Evolutionary conservation across 2,329 filamentous ascomycete genomes (phyloP).

Genomic region (Arthrobotrys conoides): DNA sequence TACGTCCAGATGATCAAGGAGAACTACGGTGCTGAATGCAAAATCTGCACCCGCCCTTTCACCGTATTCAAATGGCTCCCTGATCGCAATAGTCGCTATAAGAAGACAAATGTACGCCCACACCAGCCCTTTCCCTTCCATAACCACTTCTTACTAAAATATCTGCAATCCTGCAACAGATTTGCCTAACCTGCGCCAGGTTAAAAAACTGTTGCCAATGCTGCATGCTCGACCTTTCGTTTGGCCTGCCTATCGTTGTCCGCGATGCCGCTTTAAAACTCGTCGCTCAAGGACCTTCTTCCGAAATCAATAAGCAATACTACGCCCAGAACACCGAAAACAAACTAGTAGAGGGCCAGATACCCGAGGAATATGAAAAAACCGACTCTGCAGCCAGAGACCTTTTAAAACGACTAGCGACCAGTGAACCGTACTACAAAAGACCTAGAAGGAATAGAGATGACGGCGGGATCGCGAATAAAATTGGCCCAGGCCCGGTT

Average conservation of each 20-base stretch:
- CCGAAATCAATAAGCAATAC: slow-evolving; percentile 94
- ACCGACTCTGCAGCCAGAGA: slow-evolving; percentile 97
- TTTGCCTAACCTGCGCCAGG: slow-evolving; percentile 91
- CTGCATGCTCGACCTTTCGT: slow-evolving; percentile 98
- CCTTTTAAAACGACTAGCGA: slow-evolving; percentile 83
- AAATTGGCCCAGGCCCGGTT: slow-evolving; percentile 66
- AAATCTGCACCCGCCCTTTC: slow-evolving; percentile 90
- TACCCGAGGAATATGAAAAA: slow-evolving; percentile 73
- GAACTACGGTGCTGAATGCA: slow-evolving; percentile 77
- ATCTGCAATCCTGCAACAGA: slow-evolving; percentile 28
- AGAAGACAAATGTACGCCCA: slow-evolving; percentile 79
- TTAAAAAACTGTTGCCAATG: slow-evolving; percentile 99
- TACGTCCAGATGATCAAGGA: slow-evolving; percentile 99
- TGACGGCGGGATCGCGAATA: slow-evolving; percentile 65
- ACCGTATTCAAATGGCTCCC: slow-evolving; percentile 96
- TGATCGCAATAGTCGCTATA: slow-evolving; percentile 90
- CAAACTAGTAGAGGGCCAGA: slow-evolving; percentile 89
- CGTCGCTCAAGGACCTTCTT: slow-evolving; percentile 92
- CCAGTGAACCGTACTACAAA: slow-evolving; percentile 95
- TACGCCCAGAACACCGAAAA: slow-evolving; percentile 98
- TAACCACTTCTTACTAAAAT: slow-evolving; percentile 5
- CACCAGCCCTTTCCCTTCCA: background rate
- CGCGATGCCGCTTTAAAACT: slow-evolving; percentile 97
- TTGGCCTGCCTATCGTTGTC: slow-evolving; percentile 93
- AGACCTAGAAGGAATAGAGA: slow-evolving; percentile 70